Base-by-base conservation (phyloP, 2,329 filamentous ascomycete species). In the Ramularia collo-cygni region DNA sequence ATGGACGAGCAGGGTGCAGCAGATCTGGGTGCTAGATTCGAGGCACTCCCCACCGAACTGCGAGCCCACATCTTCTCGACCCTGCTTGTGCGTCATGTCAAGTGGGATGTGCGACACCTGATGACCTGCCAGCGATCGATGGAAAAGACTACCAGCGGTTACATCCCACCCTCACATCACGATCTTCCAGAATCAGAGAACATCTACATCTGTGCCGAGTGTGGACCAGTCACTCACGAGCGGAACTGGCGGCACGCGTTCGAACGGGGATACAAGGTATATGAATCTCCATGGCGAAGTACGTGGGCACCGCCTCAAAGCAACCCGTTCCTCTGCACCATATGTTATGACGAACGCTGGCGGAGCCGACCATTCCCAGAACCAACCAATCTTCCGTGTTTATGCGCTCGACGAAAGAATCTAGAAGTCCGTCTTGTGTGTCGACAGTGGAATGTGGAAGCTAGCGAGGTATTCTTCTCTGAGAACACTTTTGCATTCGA, bases 401-500 rank as follows among this genome's bases (percentile, higher is more conserved):
- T 49, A 10, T 53, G 46, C 28, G 45, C 46, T 16, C 40, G 50
- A 19, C 30, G 48, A 13, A 24, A 33, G 18, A 37, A 49, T 31
- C 36, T 49, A 8, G 33, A 48, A 14, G 28, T 49, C 28, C 28
- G 50, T 13, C 35, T 51, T 1, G 48, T 49, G 6, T 53, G 45
- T 33, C 29, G 28, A 27, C 13, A 40, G 34, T 53, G 48, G 46
- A 41, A 49, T 17, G 15, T 26, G 3, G 48, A 51, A 38, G 48
- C 43, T 6, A 42, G 28, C 12, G 17, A 28, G 13, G 42, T 49
- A 3, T 43, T 53, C 30, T 48, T 46, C 38, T 38, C 39, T 2
- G 28, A 30, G 18, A 51, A 51, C 36, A 46, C 37, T 26, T 53
- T 51, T 30, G 46, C 46, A 4, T 53, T 51, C 37, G 48, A 51